Conservation (phyloP, 2,329 filamentous ascomycete genomes). For the Calonectria fujianensis region DNA sequence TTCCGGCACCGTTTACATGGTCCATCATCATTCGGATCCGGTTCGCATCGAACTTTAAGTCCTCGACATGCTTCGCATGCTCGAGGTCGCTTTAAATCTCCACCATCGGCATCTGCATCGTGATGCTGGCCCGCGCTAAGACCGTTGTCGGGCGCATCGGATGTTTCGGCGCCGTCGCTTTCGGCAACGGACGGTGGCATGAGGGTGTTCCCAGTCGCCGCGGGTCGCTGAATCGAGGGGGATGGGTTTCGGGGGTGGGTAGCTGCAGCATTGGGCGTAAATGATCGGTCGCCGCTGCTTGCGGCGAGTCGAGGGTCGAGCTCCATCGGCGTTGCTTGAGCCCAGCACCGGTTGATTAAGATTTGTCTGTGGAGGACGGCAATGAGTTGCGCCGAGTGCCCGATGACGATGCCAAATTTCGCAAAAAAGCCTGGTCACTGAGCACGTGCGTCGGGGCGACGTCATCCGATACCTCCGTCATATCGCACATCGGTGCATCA, state of each 20-base stretch:
- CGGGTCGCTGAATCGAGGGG: conserved; percentile 44
- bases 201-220: conserved; percentile 28
- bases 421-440: conserved; percentile 42
- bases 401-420: conserved; percentile 50
- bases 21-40: conserved; percentile 78
- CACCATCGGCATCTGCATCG: conserved; percentile 50
- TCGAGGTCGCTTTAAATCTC: conserved; percentile 79
- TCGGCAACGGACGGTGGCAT: conserved; percentile 43
- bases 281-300: conserved; percentile 50
- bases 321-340: conserved; percentile 56
- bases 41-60: conserved; percentile 90
- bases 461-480: conserved; percentile 37
- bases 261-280: conserved; percentile 37
- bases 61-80: conserved; percentile 86
- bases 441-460: conserved; percentile 45
- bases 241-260: conserved; percentile 44
- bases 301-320: conserved; percentile 58
- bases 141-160: conserved; percentile 50
- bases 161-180: conserved; percentile 48
- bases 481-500: background rate
- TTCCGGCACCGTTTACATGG: conserved; percentile 87
- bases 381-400: conserved; percentile 56
- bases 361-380: conserved; percentile 52
- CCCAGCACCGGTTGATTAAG: conserved; percentile 44
- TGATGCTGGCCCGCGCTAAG: conserved; percentile 47